A percentile compares a stretch with the other conserved stretches of the same genome.
phyloP scores from a whole-genome alignment of 331 rosid species.

The Rhamnella rubrinervis region DNA sequence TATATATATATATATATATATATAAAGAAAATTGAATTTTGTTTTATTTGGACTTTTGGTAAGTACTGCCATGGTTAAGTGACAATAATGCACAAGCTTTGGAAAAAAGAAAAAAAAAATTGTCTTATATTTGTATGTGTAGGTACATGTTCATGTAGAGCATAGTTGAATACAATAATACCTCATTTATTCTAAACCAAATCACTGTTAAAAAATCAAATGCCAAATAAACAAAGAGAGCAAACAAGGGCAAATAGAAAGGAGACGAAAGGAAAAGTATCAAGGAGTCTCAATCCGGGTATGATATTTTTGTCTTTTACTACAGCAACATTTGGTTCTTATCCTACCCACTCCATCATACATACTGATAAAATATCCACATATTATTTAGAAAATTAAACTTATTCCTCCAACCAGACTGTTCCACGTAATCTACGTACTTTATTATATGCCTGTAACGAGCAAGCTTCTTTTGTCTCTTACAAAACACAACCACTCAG shows the following conservation, averaged over 20 bases:
- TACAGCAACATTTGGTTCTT: constrained; percentile 5
- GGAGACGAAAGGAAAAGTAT: background rate
- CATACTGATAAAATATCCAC: background rate
- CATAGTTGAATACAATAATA: too few relatives aligned
- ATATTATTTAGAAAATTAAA: background rate
- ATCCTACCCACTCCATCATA: constrained; percentile 33
- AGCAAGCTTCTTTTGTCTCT: constrained; percentile 7
- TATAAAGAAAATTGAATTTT: too few relatives aligned
- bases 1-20: too few relatives aligned
- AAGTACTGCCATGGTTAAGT: too few relatives aligned
- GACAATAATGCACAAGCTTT: too few relatives aligned
- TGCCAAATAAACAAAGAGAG: background rate
- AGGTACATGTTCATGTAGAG: too few relatives aligned
- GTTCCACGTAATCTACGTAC: constrained; percentile 7
- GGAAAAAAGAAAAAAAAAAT: too few relatives aligned
- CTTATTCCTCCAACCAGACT: background rate
- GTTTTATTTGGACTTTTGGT: too few relatives aligned
- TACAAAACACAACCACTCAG: background rate
- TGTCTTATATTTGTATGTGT: too few relatives aligned
- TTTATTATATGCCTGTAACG: background rate
- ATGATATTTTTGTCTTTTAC: constrained; percentile 11
- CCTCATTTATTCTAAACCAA: too few relatives aligned
- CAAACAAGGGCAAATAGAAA: background rate
- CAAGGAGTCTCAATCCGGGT: background rate
- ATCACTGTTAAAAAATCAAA: too few relatives aligned